phyloP scores from a whole-genome alignment of 371 early-diverging fungal species.

The Actinomortierella ambigua region DNA sequence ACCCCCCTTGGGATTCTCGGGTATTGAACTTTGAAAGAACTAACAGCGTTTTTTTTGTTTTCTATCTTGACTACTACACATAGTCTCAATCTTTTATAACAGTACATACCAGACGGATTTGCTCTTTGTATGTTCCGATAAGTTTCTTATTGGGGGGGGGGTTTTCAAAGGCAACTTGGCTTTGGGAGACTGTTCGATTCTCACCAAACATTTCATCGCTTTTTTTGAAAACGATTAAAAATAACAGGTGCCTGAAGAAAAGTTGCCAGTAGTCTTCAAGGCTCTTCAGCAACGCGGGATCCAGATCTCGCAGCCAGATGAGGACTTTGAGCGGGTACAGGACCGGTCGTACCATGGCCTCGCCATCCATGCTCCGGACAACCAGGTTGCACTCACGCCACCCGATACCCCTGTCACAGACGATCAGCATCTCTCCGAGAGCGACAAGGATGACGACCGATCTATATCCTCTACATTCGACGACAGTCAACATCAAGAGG shows the following conservation, averaged over 20 bases:
- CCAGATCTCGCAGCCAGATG: conserved; percentile 50
- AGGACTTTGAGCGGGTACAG: conserved; percentile 25
- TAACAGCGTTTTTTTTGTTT: background rate
- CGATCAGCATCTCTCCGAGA: conserved; percentile 1
- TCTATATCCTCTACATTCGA: too few species aligned
- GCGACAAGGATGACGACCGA: too few species aligned
- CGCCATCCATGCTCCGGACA: too few species aligned
- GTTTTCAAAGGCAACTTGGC: too few species aligned
- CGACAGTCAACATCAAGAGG: too few species aligned
- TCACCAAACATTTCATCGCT: background rate
- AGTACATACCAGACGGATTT: conserved; percentile 79
- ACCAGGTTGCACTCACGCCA: conserved; percentile 6
- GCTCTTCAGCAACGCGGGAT: conserved; percentile 59
- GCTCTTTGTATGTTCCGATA: too few species aligned
- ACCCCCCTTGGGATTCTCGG: too few species aligned
- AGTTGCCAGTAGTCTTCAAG: conserved; percentile 60
- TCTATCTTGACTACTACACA: background rate
- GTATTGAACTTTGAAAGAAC: background rate
- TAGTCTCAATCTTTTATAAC: conserved; percentile 69
- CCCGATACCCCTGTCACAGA: conserved; percentile 25
- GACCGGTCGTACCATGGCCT: too few species aligned
- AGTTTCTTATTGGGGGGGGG: too few species aligned
- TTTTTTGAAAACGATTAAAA: background rate
- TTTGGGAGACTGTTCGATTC: too few species aligned
- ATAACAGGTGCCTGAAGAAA: conserved; percentile 64